A percentile compares a stretch with the other conserved stretches of the same genome.
Evolutionary conservation across 2,329 filamentous ascomycete species (phyloP).

Genomic region (Cyphellophora attinorum): DNA sequence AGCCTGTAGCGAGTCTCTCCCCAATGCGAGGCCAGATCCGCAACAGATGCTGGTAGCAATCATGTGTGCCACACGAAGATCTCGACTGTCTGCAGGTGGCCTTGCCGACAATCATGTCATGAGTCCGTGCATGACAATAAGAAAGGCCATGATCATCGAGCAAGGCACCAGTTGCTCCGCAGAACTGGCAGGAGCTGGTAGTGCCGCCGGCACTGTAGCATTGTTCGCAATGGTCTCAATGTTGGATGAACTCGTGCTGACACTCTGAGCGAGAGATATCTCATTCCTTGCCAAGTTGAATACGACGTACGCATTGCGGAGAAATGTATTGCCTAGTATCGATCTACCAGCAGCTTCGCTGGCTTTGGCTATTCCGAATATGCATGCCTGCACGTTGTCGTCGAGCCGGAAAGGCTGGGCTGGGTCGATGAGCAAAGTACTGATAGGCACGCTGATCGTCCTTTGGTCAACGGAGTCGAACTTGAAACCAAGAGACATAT

Average conservation of each 20-base stretch:
- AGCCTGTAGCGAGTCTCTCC: too few relatives aligned
- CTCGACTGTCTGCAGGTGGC: too few relatives aligned
- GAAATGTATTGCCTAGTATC: constrained; percentile 53
- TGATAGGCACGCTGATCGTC: constrained; percentile 44
- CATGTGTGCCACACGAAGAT: too few relatives aligned
- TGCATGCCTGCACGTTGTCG: constrained; percentile 28
- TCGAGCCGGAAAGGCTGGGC: constrained; percentile 26
- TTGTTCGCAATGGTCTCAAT: constrained; percentile 44
- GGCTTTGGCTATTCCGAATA: constrained; percentile 43
- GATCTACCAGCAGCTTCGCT: constrained; percentile 33
- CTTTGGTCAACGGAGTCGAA: constrained; percentile 43
- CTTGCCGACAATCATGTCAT: too few relatives aligned
- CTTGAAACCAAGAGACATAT: constrained; percentile 45
- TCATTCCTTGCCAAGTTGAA: constrained; percentile 52
- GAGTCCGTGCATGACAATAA: too few relatives aligned
- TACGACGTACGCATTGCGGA: constrained; percentile 54
- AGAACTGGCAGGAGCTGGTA: constrained; percentile 21
- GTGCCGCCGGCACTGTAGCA: constrained; percentile 43
- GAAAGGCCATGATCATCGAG: too few relatives aligned
- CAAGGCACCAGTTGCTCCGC: too few relatives aligned
- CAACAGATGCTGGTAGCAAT: too few relatives aligned
- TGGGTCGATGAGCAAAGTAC: constrained; percentile 44
- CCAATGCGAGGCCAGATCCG: too few relatives aligned
- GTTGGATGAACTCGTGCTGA: constrained; percentile 40
- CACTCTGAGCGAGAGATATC: constrained; percentile 52